phyloP scores from a whole-genome alignment of 345 rosid species.

The Euphorbia peplus region DNA sequence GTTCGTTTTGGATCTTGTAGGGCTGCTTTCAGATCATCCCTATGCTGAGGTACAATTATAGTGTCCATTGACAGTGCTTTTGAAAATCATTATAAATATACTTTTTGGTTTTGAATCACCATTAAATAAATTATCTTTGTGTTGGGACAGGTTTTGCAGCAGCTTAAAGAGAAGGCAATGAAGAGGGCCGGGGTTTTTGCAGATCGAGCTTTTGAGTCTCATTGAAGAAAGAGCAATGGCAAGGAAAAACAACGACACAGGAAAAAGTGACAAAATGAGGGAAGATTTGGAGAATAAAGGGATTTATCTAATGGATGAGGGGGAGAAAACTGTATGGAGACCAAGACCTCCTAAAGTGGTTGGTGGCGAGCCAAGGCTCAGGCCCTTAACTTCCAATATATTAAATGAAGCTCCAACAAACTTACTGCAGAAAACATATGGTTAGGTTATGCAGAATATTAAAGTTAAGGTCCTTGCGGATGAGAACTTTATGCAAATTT shows the following conservation, averaged over 20 bases:
- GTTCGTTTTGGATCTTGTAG: conserved; percentile 55
- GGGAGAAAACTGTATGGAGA: conserved; percentile 71
- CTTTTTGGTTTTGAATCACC: no score
- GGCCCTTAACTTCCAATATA: no score
- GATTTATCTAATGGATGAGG: conserved; percentile 77
- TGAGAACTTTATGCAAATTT: no score
- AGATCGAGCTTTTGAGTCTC: conserved; percentile 39
- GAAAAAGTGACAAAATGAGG: conserved; percentile 65
- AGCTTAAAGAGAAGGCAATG: conserved; percentile 62
- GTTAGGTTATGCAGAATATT: no score
- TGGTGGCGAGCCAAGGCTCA: no score
- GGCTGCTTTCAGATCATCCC: conserved; percentile 46
- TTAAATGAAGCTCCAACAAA: no score
- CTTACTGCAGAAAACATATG: no score
- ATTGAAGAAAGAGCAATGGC: conserved; percentile 61
- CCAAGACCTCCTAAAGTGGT: conserved; percentile 23
- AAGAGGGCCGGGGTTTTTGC: conserved; percentile 54
- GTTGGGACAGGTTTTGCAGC: conserved; percentile 43
- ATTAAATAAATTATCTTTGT: no score
- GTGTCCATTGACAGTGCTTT: no score
- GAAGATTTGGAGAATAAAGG: conserved; percentile 53
- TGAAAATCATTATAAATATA: no score
- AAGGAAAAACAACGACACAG: conserved; percentile 60
- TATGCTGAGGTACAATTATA: conserved; percentile 51
- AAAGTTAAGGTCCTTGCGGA: no score